Percentiles rank a stretch among this genome's conserved stretches.
phyloP scores from a whole-genome alignment of 306 rosid genomes.

The Carpinus viminea region DNA sequence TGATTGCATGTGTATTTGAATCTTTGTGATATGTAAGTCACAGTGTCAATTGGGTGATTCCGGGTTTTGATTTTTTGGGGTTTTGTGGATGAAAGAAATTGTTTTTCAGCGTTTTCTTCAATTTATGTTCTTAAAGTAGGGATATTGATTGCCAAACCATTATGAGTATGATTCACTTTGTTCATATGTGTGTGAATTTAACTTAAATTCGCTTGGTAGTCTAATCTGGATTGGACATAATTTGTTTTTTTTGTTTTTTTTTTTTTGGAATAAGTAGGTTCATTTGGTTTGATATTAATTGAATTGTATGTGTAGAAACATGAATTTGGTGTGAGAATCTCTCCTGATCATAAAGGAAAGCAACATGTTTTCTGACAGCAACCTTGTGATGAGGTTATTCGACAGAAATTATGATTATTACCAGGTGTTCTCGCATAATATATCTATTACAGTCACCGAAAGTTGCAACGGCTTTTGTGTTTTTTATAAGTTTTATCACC shows the following conservation, averaged over 20 bases:
- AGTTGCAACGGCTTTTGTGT: neutral
- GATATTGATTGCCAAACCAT: neutral
- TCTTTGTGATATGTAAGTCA: neutral
- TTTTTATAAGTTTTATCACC: neutral
- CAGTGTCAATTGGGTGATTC: slow-evolving; percentile 6
- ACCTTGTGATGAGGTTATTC: neutral
- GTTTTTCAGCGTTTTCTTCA: neutral
- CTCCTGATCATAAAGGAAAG: neutral
- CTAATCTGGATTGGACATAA: neutral
- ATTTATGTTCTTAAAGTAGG: neutral
- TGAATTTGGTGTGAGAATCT: neutral
- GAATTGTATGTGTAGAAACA: neutral
- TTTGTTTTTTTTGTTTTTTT: too few relatives aligned
- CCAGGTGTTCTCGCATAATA: neutral
- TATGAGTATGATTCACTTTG: neutral
- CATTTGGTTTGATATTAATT: too few relatives aligned
- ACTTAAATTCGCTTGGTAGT: neutral
- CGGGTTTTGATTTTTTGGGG: neutral
- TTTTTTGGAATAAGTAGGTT: neutral
- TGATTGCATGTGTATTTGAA: neutral
- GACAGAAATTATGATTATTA: neutral
- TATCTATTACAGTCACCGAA: neutral
- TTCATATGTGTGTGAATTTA: neutral
- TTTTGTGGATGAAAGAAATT: neutral
- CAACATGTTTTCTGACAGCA: neutral